Base-by-base conservation (phyloP, 2,329 filamentous ascomycete species). In the Aspergillus flavus region DNA sequence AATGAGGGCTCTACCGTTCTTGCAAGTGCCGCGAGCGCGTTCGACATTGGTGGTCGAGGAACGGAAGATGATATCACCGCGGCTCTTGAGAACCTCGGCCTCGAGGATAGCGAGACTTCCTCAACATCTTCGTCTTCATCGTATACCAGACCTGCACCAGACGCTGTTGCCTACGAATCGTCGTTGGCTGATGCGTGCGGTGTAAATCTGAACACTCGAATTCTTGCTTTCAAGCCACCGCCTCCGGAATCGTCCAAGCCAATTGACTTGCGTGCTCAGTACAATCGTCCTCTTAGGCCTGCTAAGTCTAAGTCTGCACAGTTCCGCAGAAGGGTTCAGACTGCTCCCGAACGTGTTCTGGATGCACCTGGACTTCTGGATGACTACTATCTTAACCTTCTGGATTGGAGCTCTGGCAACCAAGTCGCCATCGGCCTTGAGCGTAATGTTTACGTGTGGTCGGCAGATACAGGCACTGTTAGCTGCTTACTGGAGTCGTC, bases 161-260 rank as follows among this genome's bases (percentile, higher is more conserved):
- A 95, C 79, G 90, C 92, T 2, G 88, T 92, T 59, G 94, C 94
- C 26, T 98, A 97, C 79, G 91, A 97, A 79, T 93, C 95, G 63
- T 94, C 93, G 3, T 84, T 98, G 53, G 94, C 94, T 53, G 90
- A 89, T 69, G 94, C 94, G 57, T 98, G 94, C 77, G 95, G 94
- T 62, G 93, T 99, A 66, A 94, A 89, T 75, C 87, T 96, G 66
- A 96, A 94, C 84, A 96, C 94, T 61, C 92, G 95, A 66, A 99
- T 99, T 72, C 90, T 99, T 58, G 92, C 95, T 64, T 99, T 97
- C 86, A 99, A 99, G 89, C 95, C 95, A 60, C 93, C 94, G 2
- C 88, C 95, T n/a, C 95, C 95, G 4, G 95, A 98, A 83, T 98
- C 95, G 7, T 97, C 94, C 39, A 97, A 97, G 86, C 95, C 95